Base-by-base conservation (phyloP, 2,329 filamentous ascomycete genomes). In the Exophiala spinifera region DNA sequence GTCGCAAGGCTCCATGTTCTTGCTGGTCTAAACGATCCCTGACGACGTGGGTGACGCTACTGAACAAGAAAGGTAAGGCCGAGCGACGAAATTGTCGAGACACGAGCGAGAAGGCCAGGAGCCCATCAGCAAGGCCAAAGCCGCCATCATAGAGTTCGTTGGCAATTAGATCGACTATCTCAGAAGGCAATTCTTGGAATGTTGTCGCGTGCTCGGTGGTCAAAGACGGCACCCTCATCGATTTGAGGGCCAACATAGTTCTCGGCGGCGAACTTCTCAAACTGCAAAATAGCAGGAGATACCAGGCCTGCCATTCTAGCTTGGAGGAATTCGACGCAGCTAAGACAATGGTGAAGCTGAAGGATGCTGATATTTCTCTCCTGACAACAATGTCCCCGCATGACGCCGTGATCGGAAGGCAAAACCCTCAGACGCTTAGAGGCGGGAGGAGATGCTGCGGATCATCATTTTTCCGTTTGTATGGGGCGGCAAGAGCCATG, bases 191-290 rank as follows among this genome's bases (percentile, higher is more conserved):
- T 15, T 45, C 34, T 42, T 52, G 23, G 21, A 55, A 20, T 4
- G 39, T 53, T 36, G 51, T 55, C 42, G 46, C 43, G 46, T 55
- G 55, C 49, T 57, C 56, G n/a, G 34, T 40, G n/a, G 36, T 20
- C 20, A 20, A 25, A 10, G 48, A 11, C 2, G 57, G 51, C 36
- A 50, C 17, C 43, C 46, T 53, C 55, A 53, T 60, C 10, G 55
- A 57, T 21, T 60, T 57, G 46, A 60, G 55, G 6, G 57, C 48
- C 42, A 55, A 17, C 55, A 60, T 60, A 20, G 31, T 49, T 39
- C 36, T 19, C 36, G 13, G 34, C 25, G 13, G 19, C 21, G 15
- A 39, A 10, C 28, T 46, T 20, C 21, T 15, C 21, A 44, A 15
- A 14, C 11, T 7, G 8, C n/a, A 25, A 13, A 21, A 15, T 15